A percentile compares a stretch with the other conserved stretches of the same genome.
Evolutionary conservation across 2,329 filamentous ascomycete species (phyloP).

Genomic region (Cytospora schulzeri): DNA sequence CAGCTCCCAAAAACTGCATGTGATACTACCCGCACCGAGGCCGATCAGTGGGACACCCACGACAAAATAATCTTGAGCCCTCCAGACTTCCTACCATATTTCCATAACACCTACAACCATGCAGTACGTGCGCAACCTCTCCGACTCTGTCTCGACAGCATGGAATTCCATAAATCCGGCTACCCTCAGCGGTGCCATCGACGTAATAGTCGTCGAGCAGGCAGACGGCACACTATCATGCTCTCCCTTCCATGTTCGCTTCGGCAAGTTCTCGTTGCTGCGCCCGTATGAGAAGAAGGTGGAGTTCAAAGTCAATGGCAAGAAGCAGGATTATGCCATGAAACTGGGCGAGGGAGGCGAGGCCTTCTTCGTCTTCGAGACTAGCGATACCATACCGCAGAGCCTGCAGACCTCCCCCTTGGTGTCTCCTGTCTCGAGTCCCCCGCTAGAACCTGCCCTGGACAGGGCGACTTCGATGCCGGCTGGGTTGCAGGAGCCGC

Average conservation of each 20-base stretch:
- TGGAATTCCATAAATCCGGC: slow-evolving; percentile 99
- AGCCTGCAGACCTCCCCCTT: slow-evolving; percentile 92
- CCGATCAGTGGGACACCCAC: slow-evolving; percentile 20
- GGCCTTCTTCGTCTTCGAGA: slow-evolving; percentile 99
- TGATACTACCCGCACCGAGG: slow-evolving; percentile 6
- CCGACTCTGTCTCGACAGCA: slow-evolving; percentile 93
- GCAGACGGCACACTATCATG: slow-evolving; percentile 88
- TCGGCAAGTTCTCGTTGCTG: slow-evolving; percentile 95
- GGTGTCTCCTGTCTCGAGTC: slow-evolving; percentile 86
- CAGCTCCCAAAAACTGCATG: slow-evolving; percentile 13
- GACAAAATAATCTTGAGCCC: slow-evolving; percentile 7
- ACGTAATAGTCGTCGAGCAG: slow-evolving; percentile 97
- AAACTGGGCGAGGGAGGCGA: slow-evolving; percentile 97
- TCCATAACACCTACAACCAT: slow-evolving; percentile 49
- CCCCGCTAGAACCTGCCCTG: slow-evolving; percentile 58
- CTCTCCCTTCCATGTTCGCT: slow-evolving; percentile 97
- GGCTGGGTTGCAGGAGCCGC: slow-evolving; percentile 65
- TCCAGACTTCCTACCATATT: neutral
- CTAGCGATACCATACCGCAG: slow-evolving; percentile 86
- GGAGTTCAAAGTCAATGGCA: slow-evolving; percentile 92
- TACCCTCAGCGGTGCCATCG: slow-evolving; percentile 94
- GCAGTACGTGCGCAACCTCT: slow-evolving; percentile 97
- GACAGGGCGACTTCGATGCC: slow-evolving; percentile 33
- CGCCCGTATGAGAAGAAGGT: slow-evolving; percentile 98
- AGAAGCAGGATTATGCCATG: slow-evolving; percentile 94